Evolutionary conservation across 306 rosid genomes (phyloP), one percentile per base, ranked within the genome.

Genomic region (Acacia melanoxylon): DNA sequence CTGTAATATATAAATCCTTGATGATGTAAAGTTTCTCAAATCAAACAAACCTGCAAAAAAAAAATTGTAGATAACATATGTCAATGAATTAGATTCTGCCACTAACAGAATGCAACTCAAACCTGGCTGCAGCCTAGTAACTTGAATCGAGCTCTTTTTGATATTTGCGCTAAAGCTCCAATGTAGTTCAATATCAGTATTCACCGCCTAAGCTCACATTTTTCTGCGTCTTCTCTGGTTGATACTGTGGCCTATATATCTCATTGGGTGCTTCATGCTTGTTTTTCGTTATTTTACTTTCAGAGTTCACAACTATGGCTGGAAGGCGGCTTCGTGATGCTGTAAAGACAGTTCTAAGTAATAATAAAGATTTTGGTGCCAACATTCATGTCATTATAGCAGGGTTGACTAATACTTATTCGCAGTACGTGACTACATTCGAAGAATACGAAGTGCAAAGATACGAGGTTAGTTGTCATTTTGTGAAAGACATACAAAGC

Each of bases 231-330:
- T 61, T 24, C 31, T 24, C 4, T 61, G 35, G 67, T 61, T 27
- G 35, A 22, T 65, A 2, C 4, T 33, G 24, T 46, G 72, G 29
- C 75, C 78, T 13, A 14, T 49, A 14, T 56, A 65, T 77, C 86
- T 86, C 41, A 75, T 33, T 78, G 22, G 52, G 49, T 78, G 78
- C 81, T 69, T 80, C 74, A 79, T 54, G 86, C 68, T 54, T 61
- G 65, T 44, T 63, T 67, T 14, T 80, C 65, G 78, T 70, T 77
- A 46, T 56, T 72, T 78, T 72, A 67, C 71, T 82, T 62, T 63
- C 89, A 95, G 98, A 95, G 80, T 90, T 95, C 84, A 86, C 98
- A 17, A 91, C 98, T 75, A 95, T 95, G 98, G 98, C 98, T 68
- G 98, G 98, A 41, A 89, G 98, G 88, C 97, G 91, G 46, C 97